phyloP scores from a whole-genome alignment of 78 protist genomes.

The Speleostelium caveatum region DNA sequence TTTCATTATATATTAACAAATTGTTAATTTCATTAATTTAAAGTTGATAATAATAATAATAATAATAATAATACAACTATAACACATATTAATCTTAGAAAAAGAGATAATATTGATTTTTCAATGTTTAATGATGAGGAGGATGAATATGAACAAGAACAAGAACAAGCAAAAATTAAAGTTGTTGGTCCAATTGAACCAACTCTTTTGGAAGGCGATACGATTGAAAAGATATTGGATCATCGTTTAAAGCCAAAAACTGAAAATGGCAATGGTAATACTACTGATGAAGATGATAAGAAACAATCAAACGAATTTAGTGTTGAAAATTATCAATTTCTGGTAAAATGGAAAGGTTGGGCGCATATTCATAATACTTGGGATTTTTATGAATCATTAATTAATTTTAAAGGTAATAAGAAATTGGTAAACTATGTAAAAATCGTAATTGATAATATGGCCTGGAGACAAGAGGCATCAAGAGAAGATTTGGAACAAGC shows the following conservation, averaged over 20 bases:
- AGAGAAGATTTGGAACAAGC: conserved; percentile 82
- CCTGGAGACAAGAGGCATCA: conserved; percentile 77
- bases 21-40: not conserved
- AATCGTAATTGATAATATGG: conserved; percentile 10
- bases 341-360: conserved; percentile 88
- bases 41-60: not conserved
- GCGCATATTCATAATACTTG: conserved; percentile 89
- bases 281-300: conserved; percentile 1
- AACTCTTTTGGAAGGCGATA: conserved; percentile 44
- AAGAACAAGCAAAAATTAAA: not conserved
- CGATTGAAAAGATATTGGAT: conserved; percentile 52
- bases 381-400: conserved; percentile 70
- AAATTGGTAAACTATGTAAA: conserved; percentile 77
- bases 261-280: not conserved
- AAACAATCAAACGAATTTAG: conserved; percentile 25
- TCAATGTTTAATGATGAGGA: conserved; percentile 42
- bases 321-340: conserved; percentile 68
- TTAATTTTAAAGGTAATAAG: conserved; percentile 70
- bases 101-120: conserved; percentile 42
- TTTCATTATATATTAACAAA: no score
- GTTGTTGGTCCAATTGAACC: not conserved
- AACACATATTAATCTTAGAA: conserved; percentile 54
- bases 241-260: conserved; percentile 12
- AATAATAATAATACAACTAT: conserved; percentile 25
- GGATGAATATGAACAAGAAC: conserved; percentile 32